Evolutionary conservation across 1,284 basidiomycete species (phyloP).

Genomic region (Coniferiporia sulphurascens): DNA sequence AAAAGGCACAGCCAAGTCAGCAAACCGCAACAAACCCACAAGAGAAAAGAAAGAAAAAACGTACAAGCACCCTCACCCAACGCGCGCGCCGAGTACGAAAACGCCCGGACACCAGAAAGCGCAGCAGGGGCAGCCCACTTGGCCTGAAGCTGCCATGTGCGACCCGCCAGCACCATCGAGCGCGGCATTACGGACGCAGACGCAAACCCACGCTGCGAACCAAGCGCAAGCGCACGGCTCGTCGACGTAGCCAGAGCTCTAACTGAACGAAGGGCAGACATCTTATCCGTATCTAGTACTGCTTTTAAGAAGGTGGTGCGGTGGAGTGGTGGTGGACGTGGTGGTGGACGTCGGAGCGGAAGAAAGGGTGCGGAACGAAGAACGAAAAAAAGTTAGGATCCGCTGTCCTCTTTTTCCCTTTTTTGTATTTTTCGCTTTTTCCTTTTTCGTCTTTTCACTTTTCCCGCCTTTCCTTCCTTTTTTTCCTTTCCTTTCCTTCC

Average conservation of each 20-base stretch:
- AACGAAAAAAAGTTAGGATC: too few relatives aligned
- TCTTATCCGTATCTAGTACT: background rate
- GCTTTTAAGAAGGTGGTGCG: background rate
- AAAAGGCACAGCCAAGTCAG: constrained; percentile 12
- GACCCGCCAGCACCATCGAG: background rate
- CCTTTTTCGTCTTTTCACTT: too few relatives aligned
- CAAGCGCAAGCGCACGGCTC: constrained; percentile 2
- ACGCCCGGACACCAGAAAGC: constrained; percentile 35
- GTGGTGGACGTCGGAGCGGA: too few relatives aligned
- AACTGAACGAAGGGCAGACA: constrained; percentile 15
- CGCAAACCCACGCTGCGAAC: constrained; percentile 17
- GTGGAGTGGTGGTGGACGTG: background rate
- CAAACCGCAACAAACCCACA: constrained; percentile 21
- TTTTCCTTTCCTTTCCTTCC: too few relatives aligned
- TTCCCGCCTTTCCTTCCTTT: too few relatives aligned
- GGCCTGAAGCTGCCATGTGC: background rate
- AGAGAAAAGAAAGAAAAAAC: constrained; percentile 27
- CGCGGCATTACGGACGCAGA: constrained; percentile 22
- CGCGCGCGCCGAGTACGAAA: constrained; percentile 49
- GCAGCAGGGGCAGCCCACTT: constrained; percentile 22
- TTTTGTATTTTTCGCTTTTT: too few relatives aligned
- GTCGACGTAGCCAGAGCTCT: constrained; percentile 8
- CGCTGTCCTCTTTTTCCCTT: too few relatives aligned
- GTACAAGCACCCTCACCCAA: constrained; percentile 60
- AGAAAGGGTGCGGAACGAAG: too few relatives aligned